A percentile compares a stretch with the other conserved stretches of the same genome.
phyloP scores from a whole-genome alignment of 305 asterid species.

The Salvia sclarea region DNA sequence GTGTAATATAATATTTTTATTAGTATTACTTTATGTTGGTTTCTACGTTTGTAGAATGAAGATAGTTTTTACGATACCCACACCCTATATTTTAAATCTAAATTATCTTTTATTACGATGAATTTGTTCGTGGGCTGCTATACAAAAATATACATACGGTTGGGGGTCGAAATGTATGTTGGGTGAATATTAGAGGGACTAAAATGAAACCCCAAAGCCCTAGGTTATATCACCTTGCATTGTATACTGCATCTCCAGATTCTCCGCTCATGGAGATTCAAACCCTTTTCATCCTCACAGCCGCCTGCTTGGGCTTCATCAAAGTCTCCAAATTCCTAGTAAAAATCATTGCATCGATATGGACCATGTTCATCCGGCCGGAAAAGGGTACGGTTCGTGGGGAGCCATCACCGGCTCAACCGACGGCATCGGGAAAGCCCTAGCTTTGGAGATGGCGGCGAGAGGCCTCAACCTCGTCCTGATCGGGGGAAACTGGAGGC shows the following conservation, averaged over 20 bases:
- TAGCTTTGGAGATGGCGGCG: constrained; percentile 45
- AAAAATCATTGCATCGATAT: background rate
- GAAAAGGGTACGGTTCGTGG: constrained; percentile 45
- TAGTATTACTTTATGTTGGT: too few relatives aligned
- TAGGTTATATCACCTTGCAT: background rate
- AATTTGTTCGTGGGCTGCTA: too few relatives aligned
- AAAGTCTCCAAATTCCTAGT: constrained; percentile 18
- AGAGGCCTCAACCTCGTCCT: constrained; percentile 38
- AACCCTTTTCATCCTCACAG: background rate
- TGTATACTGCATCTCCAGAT: background rate
- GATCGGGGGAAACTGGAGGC: constrained; percentile 21
- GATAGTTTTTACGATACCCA: too few relatives aligned
- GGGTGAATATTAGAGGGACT: background rate
- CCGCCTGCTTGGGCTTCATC: constrained; percentile 31
- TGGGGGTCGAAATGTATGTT: background rate
- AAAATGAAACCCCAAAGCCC: background rate
- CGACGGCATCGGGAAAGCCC: constrained; percentile 49
- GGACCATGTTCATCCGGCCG: constrained; percentile 31
- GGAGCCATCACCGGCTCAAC: constrained; percentile 49
- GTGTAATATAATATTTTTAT: too few relatives aligned
- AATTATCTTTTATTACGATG: too few relatives aligned
- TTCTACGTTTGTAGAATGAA: too few relatives aligned
- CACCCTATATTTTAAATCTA: too few relatives aligned
- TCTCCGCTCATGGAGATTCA: constrained; percentile 27
- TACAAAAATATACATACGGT: too few relatives aligned